Base-by-base conservation (phyloP, 768 basidiomycete species). In the Exidia glandulosa region DNA sequence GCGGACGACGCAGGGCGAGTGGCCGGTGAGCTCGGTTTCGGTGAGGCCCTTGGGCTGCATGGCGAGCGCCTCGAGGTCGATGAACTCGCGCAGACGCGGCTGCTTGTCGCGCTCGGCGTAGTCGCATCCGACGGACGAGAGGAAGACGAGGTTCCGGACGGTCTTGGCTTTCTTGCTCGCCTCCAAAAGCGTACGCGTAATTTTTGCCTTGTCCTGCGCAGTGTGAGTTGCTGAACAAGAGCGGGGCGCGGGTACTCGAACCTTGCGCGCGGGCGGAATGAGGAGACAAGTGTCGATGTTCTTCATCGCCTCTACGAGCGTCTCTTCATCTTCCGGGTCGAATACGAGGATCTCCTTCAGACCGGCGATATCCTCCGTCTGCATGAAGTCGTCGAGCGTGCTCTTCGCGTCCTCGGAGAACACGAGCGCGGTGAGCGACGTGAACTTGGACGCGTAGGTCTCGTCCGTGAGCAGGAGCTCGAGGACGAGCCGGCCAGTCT, bases 71-170 rank as follows among this genome's bases (percentile, higher is more conserved):
- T 73, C 72, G 59, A 72, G 64, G 14, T 68, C 67, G 60, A 71
- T 63, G 61, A 72, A 72, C 63, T 73, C 70, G 25, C 69, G 65
- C 33, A 73, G 61, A 19, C 67, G 62, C 16, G 72, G 70, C 58
- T 73, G 70, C 57, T 63, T 65, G 56, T 68, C 66, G 36, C 60
- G 60, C 45, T 72, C 72, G 12, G 72, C 72, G 56, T 65, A 65
- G 58, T 72, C 70, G 45, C 62, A 64, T n/a, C 63, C 68, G 3
- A 64, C 69, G 58, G 61, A 62, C 58, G 63, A 65, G 47, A 69
- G 64, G 55, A 70, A 59, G 41, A 70, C 66, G 60, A 65, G 56
- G 61, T 65, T 69, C 50, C 55, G 59, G 23, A 69, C 65, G 12
- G 41, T 19, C 27, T 64, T 47, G 3, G 67, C 68, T 56, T 70